Evolutionary conservation across 116 monocot genomes (phyloP).

Genomic region (Thalassia testudinum): DNA sequence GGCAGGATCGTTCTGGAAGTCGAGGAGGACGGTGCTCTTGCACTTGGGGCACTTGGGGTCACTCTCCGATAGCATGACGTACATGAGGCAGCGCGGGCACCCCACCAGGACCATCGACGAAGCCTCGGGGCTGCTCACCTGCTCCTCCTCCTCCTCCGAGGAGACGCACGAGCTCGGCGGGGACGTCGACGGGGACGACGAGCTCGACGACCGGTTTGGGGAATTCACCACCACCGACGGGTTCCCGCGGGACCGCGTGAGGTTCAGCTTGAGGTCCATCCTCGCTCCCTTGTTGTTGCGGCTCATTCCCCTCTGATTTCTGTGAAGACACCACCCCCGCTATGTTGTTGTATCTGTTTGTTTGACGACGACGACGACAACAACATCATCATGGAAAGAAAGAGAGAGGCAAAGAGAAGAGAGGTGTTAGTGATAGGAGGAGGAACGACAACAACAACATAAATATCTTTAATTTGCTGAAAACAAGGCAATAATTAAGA

Average conservation of each 20-base stretch:
- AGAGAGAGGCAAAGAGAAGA: no score
- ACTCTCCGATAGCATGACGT: slow-evolving; percentile 64
- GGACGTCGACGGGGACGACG: slow-evolving; percentile 13
- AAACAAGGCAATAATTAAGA: no score
- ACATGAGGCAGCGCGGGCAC: slow-evolving; percentile 64
- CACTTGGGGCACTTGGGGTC: slow-evolving; percentile 77
- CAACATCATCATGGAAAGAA: no score
- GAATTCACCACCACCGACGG: neutral
- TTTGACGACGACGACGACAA: no score
- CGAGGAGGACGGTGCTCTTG: slow-evolving; percentile 46
- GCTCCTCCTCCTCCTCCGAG: slow-evolving; percentile 28
- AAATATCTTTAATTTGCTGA: no score
- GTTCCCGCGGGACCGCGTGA: slow-evolving; percentile 6
- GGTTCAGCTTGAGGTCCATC: slow-evolving; percentile 53
- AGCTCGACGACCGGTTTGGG: slow-evolving; percentile 9
- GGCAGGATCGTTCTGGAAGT: slow-evolving; percentile 26
- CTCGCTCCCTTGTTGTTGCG: slow-evolving; percentile 24
- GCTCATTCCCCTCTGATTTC: slow-evolving; percentile 25
- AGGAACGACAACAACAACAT: no score
- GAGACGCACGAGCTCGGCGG: slow-evolving; percentile 42
- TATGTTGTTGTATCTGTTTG: neutral
- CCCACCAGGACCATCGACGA: slow-evolving; percentile 63
- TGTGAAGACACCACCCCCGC: neutral
- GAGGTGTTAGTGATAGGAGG: no score
- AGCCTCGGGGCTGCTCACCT: slow-evolving; percentile 36